Conservation (phyloP, 257 asterid species). For the Gentiana macrophylla region DNA sequence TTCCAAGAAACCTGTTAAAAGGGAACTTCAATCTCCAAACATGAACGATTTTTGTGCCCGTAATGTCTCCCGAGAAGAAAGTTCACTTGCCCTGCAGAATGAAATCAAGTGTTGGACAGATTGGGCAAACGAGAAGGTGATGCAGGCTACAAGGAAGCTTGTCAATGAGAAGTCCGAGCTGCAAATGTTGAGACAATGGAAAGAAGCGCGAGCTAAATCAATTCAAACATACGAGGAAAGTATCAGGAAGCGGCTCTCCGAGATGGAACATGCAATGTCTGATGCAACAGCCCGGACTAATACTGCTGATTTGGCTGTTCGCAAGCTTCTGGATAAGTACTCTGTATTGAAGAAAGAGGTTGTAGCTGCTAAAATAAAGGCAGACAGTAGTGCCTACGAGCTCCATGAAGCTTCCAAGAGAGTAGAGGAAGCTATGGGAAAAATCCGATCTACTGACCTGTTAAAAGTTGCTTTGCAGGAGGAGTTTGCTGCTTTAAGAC, state of each 20-base stretch:
- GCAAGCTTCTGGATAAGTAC: conserved; percentile 39
- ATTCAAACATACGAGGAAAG: conserved; percentile 48
- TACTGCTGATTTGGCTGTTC: conserved; percentile 24
- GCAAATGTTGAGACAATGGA: conserved; percentile 62
- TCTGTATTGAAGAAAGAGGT: conserved; percentile 23
- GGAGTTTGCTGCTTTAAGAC: conserved; percentile 26
- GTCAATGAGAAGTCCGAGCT: conserved; percentile 51
- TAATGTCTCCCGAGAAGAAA: too few species aligned
- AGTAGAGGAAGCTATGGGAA: conserved; percentile 49
- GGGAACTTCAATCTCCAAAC: too few species aligned
- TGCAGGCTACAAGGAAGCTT: conserved; percentile 63
- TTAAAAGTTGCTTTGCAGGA: conserved; percentile 35
- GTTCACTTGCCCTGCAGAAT: conserved; percentile 19
- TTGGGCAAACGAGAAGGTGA: conserved; percentile 69
- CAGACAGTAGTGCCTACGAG: conserved; percentile 15
- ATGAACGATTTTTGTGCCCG: too few species aligned
- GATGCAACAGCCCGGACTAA: conserved; percentile 38
- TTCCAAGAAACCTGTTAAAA: too few species aligned
- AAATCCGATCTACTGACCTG: conserved; percentile 26
- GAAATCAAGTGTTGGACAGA: conserved; percentile 50
- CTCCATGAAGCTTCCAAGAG: conserved; percentile 30
- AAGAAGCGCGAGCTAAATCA: conserved; percentile 47
- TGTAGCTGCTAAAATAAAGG: conserved; percentile 33
- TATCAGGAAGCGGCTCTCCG: conserved; percentile 41
- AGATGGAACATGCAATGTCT: conserved; percentile 52